Evolutionary conservation across 2,329 filamentous ascomycete species (phyloP), one percentile per base, ranked within the genome.

Genomic region (Calonectria montana): DNA sequence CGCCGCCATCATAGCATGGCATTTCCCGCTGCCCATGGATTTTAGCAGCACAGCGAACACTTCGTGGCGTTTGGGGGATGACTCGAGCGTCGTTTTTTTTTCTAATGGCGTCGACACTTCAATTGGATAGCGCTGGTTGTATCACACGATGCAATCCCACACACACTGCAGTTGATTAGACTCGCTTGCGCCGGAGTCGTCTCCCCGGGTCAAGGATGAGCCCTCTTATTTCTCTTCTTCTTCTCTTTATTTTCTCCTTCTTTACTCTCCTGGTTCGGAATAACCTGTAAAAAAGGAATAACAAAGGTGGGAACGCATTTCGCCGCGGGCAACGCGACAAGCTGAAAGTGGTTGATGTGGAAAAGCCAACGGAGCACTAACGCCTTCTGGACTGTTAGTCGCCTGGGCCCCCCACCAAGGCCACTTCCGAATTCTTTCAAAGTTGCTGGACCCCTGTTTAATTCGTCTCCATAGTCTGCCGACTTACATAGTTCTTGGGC

Each of bases 321-420:
- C 65, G 65, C 65, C 41, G 65, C 65, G 65, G 65, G 31, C 65
- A 61, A 55, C 57, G 45, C 43, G 47, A 64, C 53, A 35, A 67
- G 45, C 47, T 65, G 43, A 39, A 50, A 74, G 68, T 45, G 57
- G 67, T 45, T 71, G 65, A 73, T 67, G 70, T 70, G 69, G 69
- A 71, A 39, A 68, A 63, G 62, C 72, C 75, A 77, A 74, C 74
- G 70, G 74, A 72, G 71, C 73, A 72, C 75, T 78, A 78, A 76
- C 39, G 62, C 45, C 64, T 76, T 74, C 69, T 71, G 75, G 67
- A 53, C 66, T 67, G 48, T 27, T 66, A 70, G 63, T 69, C 69
- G 66, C 65, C 66, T 74, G 70, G 70, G 3, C 74, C 76, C 76
- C 74, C 76, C 76, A 76, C 73, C 39, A 37, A 16, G n/a, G 59